Base-by-base conservation (phyloP, 2,329 filamentous ascomycete species). In the Ophiostoma triangulosporum region DNA sequence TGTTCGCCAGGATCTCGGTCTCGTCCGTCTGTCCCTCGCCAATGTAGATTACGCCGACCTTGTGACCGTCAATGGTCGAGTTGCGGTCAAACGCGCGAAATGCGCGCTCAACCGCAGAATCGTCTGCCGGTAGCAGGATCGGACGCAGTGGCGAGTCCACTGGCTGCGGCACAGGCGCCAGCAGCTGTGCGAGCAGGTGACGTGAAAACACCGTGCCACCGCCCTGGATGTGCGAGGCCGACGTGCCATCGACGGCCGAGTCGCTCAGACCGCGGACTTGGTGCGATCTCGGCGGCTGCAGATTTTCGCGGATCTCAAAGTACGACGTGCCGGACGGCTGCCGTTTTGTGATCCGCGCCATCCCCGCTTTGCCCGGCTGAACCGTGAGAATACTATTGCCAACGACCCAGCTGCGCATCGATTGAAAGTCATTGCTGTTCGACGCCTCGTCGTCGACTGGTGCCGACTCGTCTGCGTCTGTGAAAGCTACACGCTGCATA, bases 1-100 rank as follows among this genome's bases (percentile, higher is more conserved):
- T 81, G 60, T 98, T 98, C 61, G 85, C 78, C 27, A 98, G 75
- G 33, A 97, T 95, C 54, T 94, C 88, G 0, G 75, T 72, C 66
- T 97, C 93, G 1, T 82, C 70, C 0, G 79, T 88, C 68, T 98
- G 93, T 6, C 85, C 84, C 61, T 94, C 84, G 52, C 86, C 89
- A 58, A 97, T 84, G 66, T 96, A 98, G 38, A 98, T 83, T 22
- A 98, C 85, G 15, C 93, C 93, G 40, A 95, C 85, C 68, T 95
- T 96, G 73, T 97, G 89, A 6, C 89, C 89, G 66, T 98, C 93
- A 4, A 98, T 84, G 8, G 88, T 90, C 35, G 91, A 85, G 59
- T 81, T 94, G 31, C 84, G 81, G 66, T 98, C 93, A 65, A 98
- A 94, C 12, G 81, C 74, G 35, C 78, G 78, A 36, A 98, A 83